A percentile compares a stretch with the other conserved stretches of the same genome.
These are phyloP conservation scores for Talaromyces ruber DNA, from an alignment of 495 filamentous ascomycete genomes.

Conservation along the genomic window DNA sequence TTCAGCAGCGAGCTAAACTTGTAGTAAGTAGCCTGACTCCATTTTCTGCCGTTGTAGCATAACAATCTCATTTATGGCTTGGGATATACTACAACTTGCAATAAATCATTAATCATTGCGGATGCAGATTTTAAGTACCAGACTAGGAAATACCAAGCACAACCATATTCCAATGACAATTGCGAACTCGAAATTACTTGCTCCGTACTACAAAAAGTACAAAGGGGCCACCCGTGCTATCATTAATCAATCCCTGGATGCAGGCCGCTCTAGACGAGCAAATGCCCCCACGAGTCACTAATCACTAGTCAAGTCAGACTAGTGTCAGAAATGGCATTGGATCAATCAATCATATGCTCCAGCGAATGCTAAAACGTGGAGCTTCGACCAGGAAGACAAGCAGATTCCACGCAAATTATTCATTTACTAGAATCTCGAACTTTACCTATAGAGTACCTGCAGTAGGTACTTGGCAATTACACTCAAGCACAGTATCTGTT, in stretches of 20 bases:
- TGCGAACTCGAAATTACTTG: background rate
- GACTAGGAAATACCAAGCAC: background rate
- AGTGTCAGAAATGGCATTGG: background rate
- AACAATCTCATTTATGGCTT: background rate
- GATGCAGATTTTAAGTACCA: background rate
- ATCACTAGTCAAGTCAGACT: background rate
- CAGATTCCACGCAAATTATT: background rate
- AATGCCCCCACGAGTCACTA: background rate
- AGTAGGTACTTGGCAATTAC: background rate
- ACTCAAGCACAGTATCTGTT: background rate
- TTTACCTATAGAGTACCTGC: background rate
- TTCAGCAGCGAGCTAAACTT: background rate
- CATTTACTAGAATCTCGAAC: background rate
- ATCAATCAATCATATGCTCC: background rate
- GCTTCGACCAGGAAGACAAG: background rate
- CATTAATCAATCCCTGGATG: background rate
- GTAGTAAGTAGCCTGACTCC: background rate
- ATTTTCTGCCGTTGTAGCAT: background rate
- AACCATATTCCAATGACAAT: background rate
- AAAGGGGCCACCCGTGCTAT: background rate
- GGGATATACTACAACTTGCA: background rate
- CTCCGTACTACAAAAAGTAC: background rate
- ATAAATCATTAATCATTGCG: background rate
- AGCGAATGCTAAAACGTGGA: background rate
- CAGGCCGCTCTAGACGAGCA: background rate